These are phyloP conservation scores for Plantago lanceolata DNA, from an alignment of 305 asterid species.

Conservation along the genomic window DNA sequence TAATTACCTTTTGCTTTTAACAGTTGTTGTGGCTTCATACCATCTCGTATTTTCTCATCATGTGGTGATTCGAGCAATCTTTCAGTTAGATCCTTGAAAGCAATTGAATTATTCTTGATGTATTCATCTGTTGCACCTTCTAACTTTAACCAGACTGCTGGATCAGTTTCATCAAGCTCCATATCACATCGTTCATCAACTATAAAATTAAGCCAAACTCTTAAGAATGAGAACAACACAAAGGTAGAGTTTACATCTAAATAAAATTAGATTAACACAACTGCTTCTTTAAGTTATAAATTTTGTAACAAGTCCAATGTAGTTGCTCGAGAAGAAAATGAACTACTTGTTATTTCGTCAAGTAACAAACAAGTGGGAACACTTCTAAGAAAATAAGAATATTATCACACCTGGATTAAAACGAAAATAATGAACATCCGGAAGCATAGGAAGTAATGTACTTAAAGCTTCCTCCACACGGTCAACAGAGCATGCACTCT, in stretches of 20 bases:
- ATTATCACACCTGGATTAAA: slow-evolving; percentile 84
- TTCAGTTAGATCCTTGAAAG: slow-evolving; percentile 73
- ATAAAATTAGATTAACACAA: slow-evolving; percentile 5
- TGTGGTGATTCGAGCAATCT: slow-evolving; percentile 70
- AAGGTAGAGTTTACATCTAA: background rate
- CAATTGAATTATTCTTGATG: slow-evolving; percentile 51
- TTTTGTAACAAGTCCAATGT: background rate
- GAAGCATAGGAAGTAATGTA: slow-evolving; percentile 91
- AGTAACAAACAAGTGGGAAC: background rate
- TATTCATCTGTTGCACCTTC: slow-evolving; percentile 89
- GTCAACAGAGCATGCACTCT: slow-evolving; percentile 99
- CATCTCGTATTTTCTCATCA: slow-evolving; percentile 66
- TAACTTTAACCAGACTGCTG: slow-evolving; percentile 77
- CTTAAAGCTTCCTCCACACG: slow-evolving; percentile 97
- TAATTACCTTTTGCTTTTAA: slow-evolving; percentile 50
- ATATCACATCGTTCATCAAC: slow-evolving; percentile 98
- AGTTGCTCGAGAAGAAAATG: slow-evolving; percentile 10
- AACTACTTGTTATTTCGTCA: slow-evolving; percentile 10
- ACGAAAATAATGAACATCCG: slow-evolving; percentile 88
- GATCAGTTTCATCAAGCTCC: slow-evolving; percentile 99
- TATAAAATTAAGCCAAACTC: slow-evolving; percentile 32
- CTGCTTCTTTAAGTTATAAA: background rate
- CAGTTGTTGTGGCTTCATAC: slow-evolving; percentile 50
- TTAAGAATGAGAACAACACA: slow-evolving; percentile 16
- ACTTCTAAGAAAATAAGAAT: background rate